phyloP scores from a whole-genome alignment of 2,329 filamentous ascomycete species.

The Alternaria longipes region DNA sequence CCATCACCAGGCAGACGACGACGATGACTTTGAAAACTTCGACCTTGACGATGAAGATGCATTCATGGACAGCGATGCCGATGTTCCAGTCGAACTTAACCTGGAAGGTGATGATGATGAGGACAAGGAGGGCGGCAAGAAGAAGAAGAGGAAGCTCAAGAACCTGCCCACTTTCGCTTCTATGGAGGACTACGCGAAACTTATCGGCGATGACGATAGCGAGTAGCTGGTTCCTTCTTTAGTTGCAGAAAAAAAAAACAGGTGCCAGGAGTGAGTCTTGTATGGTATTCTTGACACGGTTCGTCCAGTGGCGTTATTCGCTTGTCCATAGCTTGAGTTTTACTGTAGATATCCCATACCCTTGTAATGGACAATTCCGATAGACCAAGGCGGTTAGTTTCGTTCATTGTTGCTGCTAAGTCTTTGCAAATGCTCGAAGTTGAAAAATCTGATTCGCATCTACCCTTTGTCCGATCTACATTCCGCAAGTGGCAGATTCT shows the following conservation, averaged over 20 bases:
- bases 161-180: slow-evolving; percentile 91
- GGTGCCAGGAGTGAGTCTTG: neutral
- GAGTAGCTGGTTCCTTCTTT: slow-evolving; percentile 25
- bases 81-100: slow-evolving; percentile 62
- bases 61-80: slow-evolving; percentile 65
- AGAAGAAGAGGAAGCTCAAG: slow-evolving; percentile 85
- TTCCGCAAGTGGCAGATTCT: too few relatives aligned
- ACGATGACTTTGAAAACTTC: slow-evolving; percentile 54
- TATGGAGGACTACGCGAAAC: slow-evolving; percentile 88
- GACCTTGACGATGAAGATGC: slow-evolving; percentile 63
- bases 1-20: slow-evolving; percentile 35
- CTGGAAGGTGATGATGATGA: slow-evolving; percentile 50
- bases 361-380: slow-evolving; percentile 31
- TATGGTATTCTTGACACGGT: neutral
- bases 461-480: too few relatives aligned
- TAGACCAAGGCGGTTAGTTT: neutral
- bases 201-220: slow-evolving; percentile 73
- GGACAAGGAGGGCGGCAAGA: slow-evolving; percentile 57
- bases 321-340: slow-evolving; percentile 21
- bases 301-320: slow-evolving; percentile 10
- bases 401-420: neutral
- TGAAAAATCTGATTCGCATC: too few relatives aligned
- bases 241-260: neutral
- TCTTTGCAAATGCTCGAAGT: too few relatives aligned
- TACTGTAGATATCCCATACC: slow-evolving; percentile 47